phyloP scores from a whole-genome alignment of 2,329 filamentous ascomycete genomes.

The Pseudopithomyces maydicus region DNA sequence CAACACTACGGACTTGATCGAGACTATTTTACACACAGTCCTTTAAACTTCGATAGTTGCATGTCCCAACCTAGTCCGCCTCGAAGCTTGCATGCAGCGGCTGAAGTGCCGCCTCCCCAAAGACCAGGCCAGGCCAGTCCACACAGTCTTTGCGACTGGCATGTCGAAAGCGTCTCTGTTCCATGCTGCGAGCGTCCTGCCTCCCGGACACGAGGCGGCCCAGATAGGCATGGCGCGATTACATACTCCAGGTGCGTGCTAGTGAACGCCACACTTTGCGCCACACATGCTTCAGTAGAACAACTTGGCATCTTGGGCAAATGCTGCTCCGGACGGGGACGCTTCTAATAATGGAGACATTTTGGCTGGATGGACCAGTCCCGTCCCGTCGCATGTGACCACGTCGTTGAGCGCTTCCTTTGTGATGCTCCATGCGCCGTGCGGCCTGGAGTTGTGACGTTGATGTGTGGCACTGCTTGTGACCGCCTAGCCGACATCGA shows the following conservation, averaged over 20 bases:
- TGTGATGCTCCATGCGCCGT: neutral
- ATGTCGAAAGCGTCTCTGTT: neutral
- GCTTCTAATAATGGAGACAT: neutral
- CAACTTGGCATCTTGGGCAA: neutral
- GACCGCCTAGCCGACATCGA: conserved; percentile 21
- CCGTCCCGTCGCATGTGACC: neutral
- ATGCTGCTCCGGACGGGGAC: neutral
- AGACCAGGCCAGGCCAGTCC: neutral
- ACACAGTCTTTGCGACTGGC: neutral
- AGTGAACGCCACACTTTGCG: conserved; percentile 11
- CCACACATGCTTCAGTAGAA: conserved; percentile 9
- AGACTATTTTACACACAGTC: too few species aligned
- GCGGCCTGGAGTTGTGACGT: conserved; percentile 22
- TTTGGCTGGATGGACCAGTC: neutral
- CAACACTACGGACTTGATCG: too few species aligned
- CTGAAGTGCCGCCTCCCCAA: too few species aligned
- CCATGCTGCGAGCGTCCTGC: conserved; percentile 18
- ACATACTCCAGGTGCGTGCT: too few species aligned
- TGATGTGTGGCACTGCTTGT: conserved; percentile 33
- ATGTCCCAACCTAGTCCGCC: too few species aligned
- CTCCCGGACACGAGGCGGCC: conserved; percentile 4
- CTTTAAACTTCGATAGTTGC: too few species aligned
- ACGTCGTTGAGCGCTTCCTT: neutral
- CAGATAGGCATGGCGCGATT: conserved; percentile 8
- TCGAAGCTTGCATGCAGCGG: too few species aligned